Base-by-base conservation (phyloP, 2,329 filamentous ascomycete genomes). In the Apiospora rasikravindrae region DNA sequence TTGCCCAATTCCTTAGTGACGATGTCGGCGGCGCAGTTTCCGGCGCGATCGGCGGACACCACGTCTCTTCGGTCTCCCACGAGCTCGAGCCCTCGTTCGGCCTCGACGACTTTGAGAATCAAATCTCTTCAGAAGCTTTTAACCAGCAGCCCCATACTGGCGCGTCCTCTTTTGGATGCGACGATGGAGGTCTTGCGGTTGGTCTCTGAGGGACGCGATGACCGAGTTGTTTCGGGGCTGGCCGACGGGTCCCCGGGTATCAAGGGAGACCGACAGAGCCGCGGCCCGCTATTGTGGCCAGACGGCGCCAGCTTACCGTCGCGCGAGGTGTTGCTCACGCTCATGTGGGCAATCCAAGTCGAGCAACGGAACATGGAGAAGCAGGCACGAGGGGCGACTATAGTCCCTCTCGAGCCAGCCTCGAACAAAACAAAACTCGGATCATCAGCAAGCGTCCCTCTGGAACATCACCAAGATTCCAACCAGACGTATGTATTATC, bases 161-260 rank as follows among this genome's bases (percentile, higher is more conserved):
- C 90, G 90, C 90, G 90, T 92, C 90, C 90, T 80, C 85, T 92
- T 79, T 84, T 83, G 90, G 90, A 92, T 92, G 90, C 90, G 90
- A 92, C 90, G 89, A 87, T 91, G 89, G 88, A 82, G 87, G 89
- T 88, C 86, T 89, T 92, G 90, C 90, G 90, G 90, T 91, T 89
- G 87, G 88, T 88, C 82, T 90, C 88, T 90, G 84, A 90, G 83
- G 83, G 86, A 84, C 78, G 81, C 78, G 83, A 87, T 77, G 82
- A 84, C 78, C 84, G 80, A 82, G 84, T 84, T 82, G 83, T 42
- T 42, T 42, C 79, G 77, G 81, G 78, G 77, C 77, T 78, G 79
- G 77, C 76, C 74, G 70, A 66, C 75, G 77, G 79, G 78, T 79
- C 77, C 78, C 78, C 77, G 79, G 79, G 78, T 80, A 80, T 81